Percentiles rank a stretch among this genome's conserved stretches.
Evolutionary conservation across 805 yeast species (phyloP).

Genomic region (Starmerella davenportii): DNA sequence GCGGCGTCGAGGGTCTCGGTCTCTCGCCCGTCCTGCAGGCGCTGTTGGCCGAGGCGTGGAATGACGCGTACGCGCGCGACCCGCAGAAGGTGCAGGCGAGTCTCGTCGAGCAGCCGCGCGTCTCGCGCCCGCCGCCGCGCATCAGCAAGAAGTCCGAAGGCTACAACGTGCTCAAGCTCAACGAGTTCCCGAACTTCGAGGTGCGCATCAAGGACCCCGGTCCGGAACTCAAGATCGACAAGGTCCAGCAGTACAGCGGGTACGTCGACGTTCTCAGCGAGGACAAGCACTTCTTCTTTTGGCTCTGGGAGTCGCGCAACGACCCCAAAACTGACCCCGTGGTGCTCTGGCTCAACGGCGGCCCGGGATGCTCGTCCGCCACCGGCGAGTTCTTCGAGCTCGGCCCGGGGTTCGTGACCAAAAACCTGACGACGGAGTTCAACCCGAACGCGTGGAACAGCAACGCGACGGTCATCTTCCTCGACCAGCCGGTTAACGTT

Average conservation of each 20-base stretch:
- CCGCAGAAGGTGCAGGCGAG: slow-evolving; percentile 3
- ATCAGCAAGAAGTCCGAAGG: slow-evolving; percentile 7
- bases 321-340: slow-evolving; percentile 76
- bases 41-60: slow-evolving; percentile 6
- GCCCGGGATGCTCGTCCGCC: slow-evolving; percentile 91
- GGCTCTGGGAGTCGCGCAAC: slow-evolving; percentile 73
- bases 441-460: slow-evolving; percentile 86
- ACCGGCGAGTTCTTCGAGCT: slow-evolving; percentile 86
- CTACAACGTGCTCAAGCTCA: slow-evolving; percentile 6
- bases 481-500: slow-evolving; percentile 90
- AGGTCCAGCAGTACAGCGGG: slow-evolving; percentile 63
- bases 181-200: slow-evolving; percentile 27
- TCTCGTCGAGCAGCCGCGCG: slow-evolving; percentile 2
- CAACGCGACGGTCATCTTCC: slow-evolving; percentile 79
- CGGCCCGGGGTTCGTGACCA: slow-evolving; percentile 72
- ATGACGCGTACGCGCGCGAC: slow-evolving; percentile 1
- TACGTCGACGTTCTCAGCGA: slow-evolving; percentile 60
- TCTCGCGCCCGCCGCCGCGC: slow-evolving; percentile 9
- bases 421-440: slow-evolving; percentile 47
- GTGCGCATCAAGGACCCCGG: slow-evolving; percentile 47
- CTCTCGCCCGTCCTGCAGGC: neutral
- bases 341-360: slow-evolving; percentile 84
- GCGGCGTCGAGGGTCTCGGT: slow-evolving; percentile 1
- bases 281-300: slow-evolving; percentile 85
- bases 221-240: slow-evolving; percentile 54